Evolutionary conservation across 1,284 basidiomycete species (phyloP).

Genomic region (Trametes sp.): DNA sequence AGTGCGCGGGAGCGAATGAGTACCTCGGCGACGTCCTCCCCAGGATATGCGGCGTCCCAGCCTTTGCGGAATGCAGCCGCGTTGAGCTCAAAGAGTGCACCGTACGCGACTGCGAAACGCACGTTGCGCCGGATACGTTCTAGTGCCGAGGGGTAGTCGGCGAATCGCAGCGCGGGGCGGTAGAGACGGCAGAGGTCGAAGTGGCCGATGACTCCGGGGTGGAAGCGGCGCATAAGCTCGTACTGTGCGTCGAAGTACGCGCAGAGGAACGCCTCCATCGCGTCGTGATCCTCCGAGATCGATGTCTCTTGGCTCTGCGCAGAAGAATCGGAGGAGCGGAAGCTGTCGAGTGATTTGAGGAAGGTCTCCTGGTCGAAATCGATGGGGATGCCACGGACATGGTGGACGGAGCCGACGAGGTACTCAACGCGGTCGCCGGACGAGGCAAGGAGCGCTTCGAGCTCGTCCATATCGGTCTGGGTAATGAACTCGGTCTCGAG

Average conservation of each 20-base stretch:
- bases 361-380: slow-evolving; percentile 89
- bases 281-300: slow-evolving; percentile 17
- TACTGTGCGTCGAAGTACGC: slow-evolving; percentile 88
- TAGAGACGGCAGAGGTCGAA: slow-evolving; percentile 91
- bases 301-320: neutral
- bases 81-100: slow-evolving; percentile 94
- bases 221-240: slow-evolving; percentile 70
- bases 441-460: slow-evolving; percentile 57
- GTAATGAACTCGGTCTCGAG: slow-evolving; percentile 95
- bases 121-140: slow-evolving; percentile 82
- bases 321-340: slow-evolving; percentile 28
- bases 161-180: slow-evolving; percentile 63
- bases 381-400: slow-evolving; percentile 88
- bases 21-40: slow-evolving; percentile 77
- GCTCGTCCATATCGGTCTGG: slow-evolving; percentile 63
- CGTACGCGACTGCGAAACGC: slow-evolving; percentile 77
- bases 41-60: slow-evolving; percentile 90
- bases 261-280: slow-evolving; percentile 60
- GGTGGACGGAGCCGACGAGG: slow-evolving; percentile 94
- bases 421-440: slow-evolving; percentile 77
- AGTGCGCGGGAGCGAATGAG: too few relatives aligned
- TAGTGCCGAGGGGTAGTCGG: slow-evolving; percentile 66
- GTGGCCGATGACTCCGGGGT: slow-evolving; percentile 93
- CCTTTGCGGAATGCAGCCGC: slow-evolving; percentile 93
- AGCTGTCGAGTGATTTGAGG: slow-evolving; percentile 61